These are phyloP conservation scores for Aspergillus hancockii DNA, from an alignment of 495 filamentous ascomycete genomes.

Conservation along the genomic window DNA sequence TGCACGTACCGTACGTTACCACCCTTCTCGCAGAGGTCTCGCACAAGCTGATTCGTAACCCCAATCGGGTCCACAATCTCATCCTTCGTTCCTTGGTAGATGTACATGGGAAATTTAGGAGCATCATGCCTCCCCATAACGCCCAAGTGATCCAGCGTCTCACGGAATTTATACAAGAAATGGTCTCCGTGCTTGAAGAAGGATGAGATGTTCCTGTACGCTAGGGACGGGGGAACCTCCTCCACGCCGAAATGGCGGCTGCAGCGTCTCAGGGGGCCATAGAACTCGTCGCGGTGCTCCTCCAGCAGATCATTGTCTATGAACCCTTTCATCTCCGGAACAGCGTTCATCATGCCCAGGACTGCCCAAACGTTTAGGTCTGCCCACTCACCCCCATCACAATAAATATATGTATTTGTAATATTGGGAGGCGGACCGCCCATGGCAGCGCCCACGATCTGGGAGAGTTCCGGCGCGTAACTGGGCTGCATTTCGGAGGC, in stretches of 20 bases:
- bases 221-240: background rate
- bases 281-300: background rate
- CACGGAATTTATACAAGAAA: background rate
- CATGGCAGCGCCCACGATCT: conserved; percentile 9
- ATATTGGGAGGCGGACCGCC: conserved; percentile 9
- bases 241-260: background rate
- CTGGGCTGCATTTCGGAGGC: conserved; percentile 43
- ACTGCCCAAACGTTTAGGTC: conserved; percentile 8
- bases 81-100: conserved; percentile 3
- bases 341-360: conserved; percentile 13
- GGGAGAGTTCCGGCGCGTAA: conserved; percentile 45
- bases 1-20: background rate
- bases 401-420: background rate
- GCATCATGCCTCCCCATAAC: background rate
- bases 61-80: background rate
- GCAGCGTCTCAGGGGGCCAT: background rate
- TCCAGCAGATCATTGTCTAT: background rate
- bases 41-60: background rate
- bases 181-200: background rate
- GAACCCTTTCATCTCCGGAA: conserved; percentile 9
- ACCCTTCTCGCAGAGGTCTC: background rate
- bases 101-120: background rate
- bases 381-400: background rate
- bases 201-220: background rate
- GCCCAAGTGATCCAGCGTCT: background rate